A percentile compares a stretch with the other conserved stretches of the same genome.
Conservation (phyloP, 2,329 filamentous ascomycete species). For the Fusarium floridanum region DNA sequence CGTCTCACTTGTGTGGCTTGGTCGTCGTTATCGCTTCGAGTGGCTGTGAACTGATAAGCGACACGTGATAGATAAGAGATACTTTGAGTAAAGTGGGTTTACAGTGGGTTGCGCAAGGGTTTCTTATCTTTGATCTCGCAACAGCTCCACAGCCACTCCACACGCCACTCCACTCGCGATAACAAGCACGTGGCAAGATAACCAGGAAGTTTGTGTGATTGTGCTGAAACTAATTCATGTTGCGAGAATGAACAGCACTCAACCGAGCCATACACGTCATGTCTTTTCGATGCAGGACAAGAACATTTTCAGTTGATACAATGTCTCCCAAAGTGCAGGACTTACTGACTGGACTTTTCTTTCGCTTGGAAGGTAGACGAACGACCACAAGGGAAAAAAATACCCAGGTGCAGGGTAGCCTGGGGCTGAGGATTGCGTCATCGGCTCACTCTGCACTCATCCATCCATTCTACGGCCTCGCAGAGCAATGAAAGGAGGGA, state of each 20-base stretch:
- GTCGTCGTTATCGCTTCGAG: background rate
- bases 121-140: background rate
- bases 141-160: background rate
- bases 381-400: background rate
- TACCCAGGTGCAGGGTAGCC: background rate
- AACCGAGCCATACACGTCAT: background rate
- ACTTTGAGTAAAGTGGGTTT: background rate
- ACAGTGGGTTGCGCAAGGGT: background rate
- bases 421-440: background rate
- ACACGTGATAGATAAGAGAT: background rate
- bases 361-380: background rate
- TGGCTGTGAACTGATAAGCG: background rate
- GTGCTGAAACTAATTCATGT: background rate
- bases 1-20: background rate
- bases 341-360: background rate
- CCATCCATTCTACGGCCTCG: background rate
- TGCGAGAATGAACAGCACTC: background rate
- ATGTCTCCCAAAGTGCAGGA: background rate
- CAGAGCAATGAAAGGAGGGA: no score
- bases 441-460: background rate
- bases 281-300: background rate
- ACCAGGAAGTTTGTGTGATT: no score
- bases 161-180: background rate
- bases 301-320: rapidly evolving
- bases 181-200: background rate